Conservation (phyloP, 345 rosid species). For the Reutealis trisperma region DNA sequence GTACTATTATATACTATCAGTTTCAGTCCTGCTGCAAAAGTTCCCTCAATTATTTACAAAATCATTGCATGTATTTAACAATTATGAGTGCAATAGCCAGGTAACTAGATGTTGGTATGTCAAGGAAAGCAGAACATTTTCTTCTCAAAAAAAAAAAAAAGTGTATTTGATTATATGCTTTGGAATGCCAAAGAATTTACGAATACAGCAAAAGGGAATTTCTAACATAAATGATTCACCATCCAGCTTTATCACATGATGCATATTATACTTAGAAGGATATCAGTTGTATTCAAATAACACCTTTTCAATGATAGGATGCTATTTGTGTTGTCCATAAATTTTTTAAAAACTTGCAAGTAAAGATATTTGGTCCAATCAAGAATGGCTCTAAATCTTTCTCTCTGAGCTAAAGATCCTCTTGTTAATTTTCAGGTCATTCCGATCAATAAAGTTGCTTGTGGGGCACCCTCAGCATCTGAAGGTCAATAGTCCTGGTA, state of each 20-base stretch:
- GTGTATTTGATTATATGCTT: too few species aligned
- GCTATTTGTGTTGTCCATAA: background rate
- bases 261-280: background rate
- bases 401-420: slow-evolving; percentile 20
- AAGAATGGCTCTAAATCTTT: slow-evolving; percentile 19
- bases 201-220: too few species aligned
- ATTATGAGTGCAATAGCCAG: background rate
- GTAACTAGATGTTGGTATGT: too few species aligned
- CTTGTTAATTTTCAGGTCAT: slow-evolving; percentile 13
- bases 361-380: slow-evolving; percentile 17
- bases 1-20: background rate
- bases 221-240: too few species aligned
- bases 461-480: slow-evolving; percentile 13
- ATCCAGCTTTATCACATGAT: background rate
- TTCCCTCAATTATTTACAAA: background rate
- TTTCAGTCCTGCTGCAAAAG: background rate
- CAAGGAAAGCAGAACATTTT: too few species aligned
- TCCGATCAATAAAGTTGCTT: slow-evolving; percentile 16
- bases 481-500: slow-evolving; percentile 14
- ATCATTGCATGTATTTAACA: background rate
- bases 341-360: slow-evolving; percentile 3
- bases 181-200: too few species aligned
- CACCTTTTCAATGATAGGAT: slow-evolving; percentile 10
- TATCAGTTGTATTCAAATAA: background rate
- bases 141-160: too few species aligned